Conservation (phyloP, 2,329 filamentous ascomycete species). For the Pseudogymnoascus sp. region DNA sequence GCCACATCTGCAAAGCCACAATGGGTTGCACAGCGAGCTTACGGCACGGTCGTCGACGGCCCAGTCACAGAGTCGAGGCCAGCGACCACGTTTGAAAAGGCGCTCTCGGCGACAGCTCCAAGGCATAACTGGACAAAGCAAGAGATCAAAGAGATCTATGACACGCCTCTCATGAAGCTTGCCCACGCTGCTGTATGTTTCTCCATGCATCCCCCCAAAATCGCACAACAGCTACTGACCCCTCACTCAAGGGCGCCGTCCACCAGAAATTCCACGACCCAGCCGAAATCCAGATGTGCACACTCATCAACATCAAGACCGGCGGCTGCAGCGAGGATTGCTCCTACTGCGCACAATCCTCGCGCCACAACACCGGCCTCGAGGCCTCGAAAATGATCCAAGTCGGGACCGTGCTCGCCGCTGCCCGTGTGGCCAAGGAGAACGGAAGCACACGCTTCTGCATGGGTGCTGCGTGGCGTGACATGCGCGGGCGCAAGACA, state of each 20-base stretch:
- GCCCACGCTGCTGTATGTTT: slow-evolving; percentile 60
- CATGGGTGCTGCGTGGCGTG: slow-evolving; percentile 90
- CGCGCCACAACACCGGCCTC: slow-evolving; percentile 68
- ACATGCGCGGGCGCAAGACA: slow-evolving; percentile 86
- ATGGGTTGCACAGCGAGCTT: slow-evolving; percentile 24
- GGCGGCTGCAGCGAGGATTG: slow-evolving; percentile 89
- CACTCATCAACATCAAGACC: slow-evolving; percentile 94
- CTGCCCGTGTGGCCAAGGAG: slow-evolving; percentile 66
- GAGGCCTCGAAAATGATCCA: slow-evolving; percentile 71
- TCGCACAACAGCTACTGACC: slow-evolving; percentile 14
- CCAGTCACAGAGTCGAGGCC: neutral
- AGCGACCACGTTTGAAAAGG: slow-evolving; percentile 28
- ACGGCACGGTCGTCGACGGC: slow-evolving; percentile 10
- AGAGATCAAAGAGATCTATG: slow-evolving; percentile 74
- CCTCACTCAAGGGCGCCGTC: slow-evolving; percentile 53
- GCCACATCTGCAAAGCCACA: slow-evolving; percentile 15
- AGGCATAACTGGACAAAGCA: slow-evolving; percentile 73
- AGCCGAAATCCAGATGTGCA: slow-evolving; percentile 81
- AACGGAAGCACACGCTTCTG: slow-evolving; percentile 89
- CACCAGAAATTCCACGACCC: slow-evolving; percentile 83
- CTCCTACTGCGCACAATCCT: slow-evolving; percentile 86
- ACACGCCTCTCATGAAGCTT: slow-evolving; percentile 72
- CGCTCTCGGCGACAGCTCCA: slow-evolving; percentile 51
- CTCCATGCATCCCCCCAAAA: slow-evolving; percentile 18
- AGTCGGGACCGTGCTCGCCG: slow-evolving; percentile 72